Base-by-base conservation (phyloP, 164 flowering plant genomes). In the Annona cherimola region DNA sequence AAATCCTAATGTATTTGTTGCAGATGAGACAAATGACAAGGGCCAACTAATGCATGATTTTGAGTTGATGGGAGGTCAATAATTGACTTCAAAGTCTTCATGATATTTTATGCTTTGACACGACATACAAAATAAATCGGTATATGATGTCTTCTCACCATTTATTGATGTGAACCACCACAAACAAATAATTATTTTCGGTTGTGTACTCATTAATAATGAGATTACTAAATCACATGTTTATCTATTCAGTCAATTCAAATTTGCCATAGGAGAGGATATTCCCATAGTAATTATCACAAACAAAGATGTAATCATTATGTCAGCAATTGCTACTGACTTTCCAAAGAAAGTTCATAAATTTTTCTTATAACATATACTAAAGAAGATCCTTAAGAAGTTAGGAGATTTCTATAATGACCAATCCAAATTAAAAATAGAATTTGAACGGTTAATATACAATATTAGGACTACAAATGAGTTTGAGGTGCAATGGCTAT, bases 81-180 rank as follows among this genome's bases (percentile, higher is more conserved):
- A 45, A 11, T 45, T 0, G 54, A 45, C 54, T 45, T 5, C 57
- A 50, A 2, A 0, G 16, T 50, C 57, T 50, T 16, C 9, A 50
- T 1, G 11, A 3, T 50, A 16, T 50, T 8, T 2, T 16, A 2
- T 50, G 57, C 7, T 50, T 50, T 50, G 57, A 50, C 14, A 50
- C 8, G 57, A 43, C 45, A 4, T 65, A 65, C 68, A 39, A 35
- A 43, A 42, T 6, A 7, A 65, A 65, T 45, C 4, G 43, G 43
- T 40, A 41, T 41, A 35, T 7, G n/a, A 65, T 65, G 68, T 11
- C 43, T 65, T 41, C 43, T 11, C 45, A 7, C 68, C 68, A 12
- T 65, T 65, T 35, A 41, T 41, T 65, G 68, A 45, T 8, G 68
- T 65, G 3, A 11, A 65, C n/a, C 68, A 65, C 42, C 68, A 65